Percentiles rank a stretch among this genome's conserved stretches.
phyloP scores from a whole-genome alignment of 257 asterid species.

The Fraxinus quadrangulata region DNA sequence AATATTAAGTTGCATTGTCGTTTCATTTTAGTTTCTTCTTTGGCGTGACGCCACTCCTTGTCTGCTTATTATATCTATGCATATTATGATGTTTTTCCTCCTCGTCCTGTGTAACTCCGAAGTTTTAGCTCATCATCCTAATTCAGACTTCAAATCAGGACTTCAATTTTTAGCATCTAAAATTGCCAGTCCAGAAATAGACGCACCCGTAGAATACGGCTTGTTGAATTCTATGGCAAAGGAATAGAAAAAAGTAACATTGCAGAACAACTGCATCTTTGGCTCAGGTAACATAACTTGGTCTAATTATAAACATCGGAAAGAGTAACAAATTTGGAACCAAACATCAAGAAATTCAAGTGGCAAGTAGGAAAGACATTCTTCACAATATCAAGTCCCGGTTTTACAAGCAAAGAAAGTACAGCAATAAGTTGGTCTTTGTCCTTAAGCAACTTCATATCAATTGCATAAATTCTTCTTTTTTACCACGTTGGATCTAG shows the following conservation, averaged over 20 bases:
- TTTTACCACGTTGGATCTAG: neutral
- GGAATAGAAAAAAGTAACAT: neutral
- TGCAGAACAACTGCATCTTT: neutral
- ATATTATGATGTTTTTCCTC: neutral
- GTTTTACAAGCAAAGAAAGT: neutral
- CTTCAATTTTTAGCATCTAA: neutral
- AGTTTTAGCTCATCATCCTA: neutral
- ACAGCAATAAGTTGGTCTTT: neutral
- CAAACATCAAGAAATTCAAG: neutral
- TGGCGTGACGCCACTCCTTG: neutral
- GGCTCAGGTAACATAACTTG: neutral
- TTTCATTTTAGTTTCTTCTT: neutral
- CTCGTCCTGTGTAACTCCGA: neutral
- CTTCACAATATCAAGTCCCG: neutral
- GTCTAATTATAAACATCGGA: neutral
- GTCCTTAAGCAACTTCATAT: neutral
- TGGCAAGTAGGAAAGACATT: neutral
- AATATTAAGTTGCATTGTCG: neutral
- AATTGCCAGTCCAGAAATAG: neutral
- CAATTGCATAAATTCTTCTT: neutral
- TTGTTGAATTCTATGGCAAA: neutral
- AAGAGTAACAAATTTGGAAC: neutral
- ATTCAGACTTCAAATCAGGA: neutral
- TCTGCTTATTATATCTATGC: neutral
- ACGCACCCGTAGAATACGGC: too few relatives aligned